phyloP scores from a whole-genome alignment of 192 early-diverging fungal species.

The Mortierella alpina region DNA sequence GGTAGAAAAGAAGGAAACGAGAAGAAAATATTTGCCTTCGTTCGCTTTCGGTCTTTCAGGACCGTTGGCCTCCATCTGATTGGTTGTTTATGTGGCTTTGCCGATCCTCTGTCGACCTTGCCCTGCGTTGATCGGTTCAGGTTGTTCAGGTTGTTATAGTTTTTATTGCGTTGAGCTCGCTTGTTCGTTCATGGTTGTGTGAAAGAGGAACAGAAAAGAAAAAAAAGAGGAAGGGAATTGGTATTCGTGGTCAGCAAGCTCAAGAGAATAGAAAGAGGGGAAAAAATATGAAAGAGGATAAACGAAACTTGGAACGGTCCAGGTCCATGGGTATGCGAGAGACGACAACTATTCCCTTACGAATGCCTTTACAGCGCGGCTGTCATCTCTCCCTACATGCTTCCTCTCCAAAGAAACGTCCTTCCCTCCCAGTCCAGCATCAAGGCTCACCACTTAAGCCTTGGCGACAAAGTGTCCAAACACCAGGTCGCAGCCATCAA shows the following conservation, averaged over 20 bases:
- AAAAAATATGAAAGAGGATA: slow-evolving; percentile 14
- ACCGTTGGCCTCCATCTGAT: too few species aligned
- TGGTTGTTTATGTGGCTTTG: too few species aligned
- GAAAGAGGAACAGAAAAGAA: slow-evolving; percentile 4
- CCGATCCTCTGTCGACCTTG: too few species aligned
- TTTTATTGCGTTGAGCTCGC: too few species aligned
- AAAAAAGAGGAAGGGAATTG: slow-evolving; percentile 41
- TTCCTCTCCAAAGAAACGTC: slow-evolving; percentile 11
- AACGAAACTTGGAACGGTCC: not conserved
- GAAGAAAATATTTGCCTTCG: too few species aligned
- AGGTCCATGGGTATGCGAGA: slow-evolving; percentile 3
- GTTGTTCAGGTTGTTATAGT: too few species aligned
- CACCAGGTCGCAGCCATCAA: slow-evolving; percentile 83
- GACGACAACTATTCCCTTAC: slow-evolving; percentile 26
- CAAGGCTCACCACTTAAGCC: slow-evolving; percentile 20
- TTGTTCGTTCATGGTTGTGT: too few species aligned
- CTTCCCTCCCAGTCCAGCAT: not conserved
- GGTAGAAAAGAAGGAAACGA: too few species aligned
- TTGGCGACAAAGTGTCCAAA: slow-evolving; percentile 75
- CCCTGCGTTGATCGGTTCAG: too few species aligned
- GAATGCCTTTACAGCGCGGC: slow-evolving; percentile 16
- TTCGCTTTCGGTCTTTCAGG: too few species aligned
- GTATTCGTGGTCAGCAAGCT: slow-evolving; percentile 27
- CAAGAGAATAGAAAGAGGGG: slow-evolving; percentile 7
- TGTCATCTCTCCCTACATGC: slow-evolving; percentile 8